A percentile compares a stretch with the other conserved stretches of the same genome.
These are phyloP conservation scores for Candida loeiensis DNA, from an alignment of 805 yeast genomes.

Conservation along the genomic window DNA sequence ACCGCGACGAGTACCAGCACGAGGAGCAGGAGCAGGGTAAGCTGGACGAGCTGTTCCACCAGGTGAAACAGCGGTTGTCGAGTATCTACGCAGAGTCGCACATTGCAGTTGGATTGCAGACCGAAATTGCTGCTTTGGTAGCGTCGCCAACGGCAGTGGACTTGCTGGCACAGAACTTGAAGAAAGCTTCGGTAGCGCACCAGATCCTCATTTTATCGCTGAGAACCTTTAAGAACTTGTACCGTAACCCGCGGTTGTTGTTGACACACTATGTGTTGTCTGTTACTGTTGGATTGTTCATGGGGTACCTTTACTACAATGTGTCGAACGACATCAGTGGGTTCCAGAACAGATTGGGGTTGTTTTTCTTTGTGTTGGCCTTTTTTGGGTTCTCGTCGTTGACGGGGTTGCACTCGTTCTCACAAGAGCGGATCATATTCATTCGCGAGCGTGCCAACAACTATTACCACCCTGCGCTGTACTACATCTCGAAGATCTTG, in stretches of 20 bases:
- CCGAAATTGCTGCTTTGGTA: slow-evolving; percentile 31
- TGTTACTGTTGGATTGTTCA: slow-evolving; percentile 70
- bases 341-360: slow-evolving; percentile 90
- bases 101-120: slow-evolving; percentile 37
- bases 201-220: slow-evolving; percentile 77
- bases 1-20: slow-evolving; percentile 58
- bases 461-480: slow-evolving; percentile 84
- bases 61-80: slow-evolving; percentile 27
- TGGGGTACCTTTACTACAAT: slow-evolving; percentile 82
- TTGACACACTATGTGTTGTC: slow-evolving; percentile 81
- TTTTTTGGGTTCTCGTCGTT: slow-evolving; percentile 92
- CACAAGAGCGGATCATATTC: slow-evolving; percentile 83
- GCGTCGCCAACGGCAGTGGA: slow-evolving; percentile 25
- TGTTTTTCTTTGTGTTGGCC: slow-evolving; percentile 86
- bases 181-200: slow-evolving; percentile 54
- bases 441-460: slow-evolving; percentile 92
- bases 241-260: slow-evolving; percentile 87
- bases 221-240: slow-evolving; percentile 86
- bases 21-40: slow-evolving; percentile 4
- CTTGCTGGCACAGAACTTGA: slow-evolving; percentile 29
- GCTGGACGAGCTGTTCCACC: slow-evolving; percentile 3
- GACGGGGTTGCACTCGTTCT: slow-evolving; percentile 86
- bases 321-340: slow-evolving; percentile 89
- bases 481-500: slow-evolving; percentile 77
- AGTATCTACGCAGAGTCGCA: slow-evolving; percentile 36